These are phyloP conservation scores for Melastoma candidum DNA, from an alignment of 441 rosid species.

Conservation along the genomic window DNA sequence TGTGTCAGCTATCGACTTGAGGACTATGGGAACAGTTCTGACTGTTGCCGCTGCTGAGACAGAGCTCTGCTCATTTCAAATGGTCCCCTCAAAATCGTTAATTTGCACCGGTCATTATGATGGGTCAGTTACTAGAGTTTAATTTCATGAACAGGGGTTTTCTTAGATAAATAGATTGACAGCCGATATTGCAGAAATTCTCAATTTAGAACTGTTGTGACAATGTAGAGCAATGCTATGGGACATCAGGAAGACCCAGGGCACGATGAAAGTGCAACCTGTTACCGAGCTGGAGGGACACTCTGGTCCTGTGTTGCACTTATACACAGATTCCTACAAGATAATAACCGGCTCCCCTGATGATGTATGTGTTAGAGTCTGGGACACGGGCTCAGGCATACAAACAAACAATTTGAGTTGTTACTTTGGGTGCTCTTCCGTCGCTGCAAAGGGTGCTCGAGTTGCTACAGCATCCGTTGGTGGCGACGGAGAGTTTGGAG, in stretches of 20 bases:
- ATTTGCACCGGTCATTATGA: slow-evolving; percentile 46
- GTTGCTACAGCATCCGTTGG: slow-evolving; percentile 26
- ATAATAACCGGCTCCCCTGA: slow-evolving; percentile 41
- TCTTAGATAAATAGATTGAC: neutral
- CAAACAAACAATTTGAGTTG: slow-evolving; percentile 35
- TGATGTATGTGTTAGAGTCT: slow-evolving; percentile 28
- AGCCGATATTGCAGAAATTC: neutral
- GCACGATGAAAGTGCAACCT: slow-evolving; percentile 22
- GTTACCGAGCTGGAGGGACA: slow-evolving; percentile 49
- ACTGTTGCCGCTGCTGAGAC: slow-evolving; percentile 26
- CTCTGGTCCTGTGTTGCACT: slow-evolving; percentile 27
- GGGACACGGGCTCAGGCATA: slow-evolving; percentile 48
- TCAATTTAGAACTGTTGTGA: slow-evolving; percentile 2
- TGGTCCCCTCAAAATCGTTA: slow-evolving; percentile 38
- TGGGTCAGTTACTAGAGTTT: slow-evolving; percentile 29
- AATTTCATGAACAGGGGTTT: neutral
- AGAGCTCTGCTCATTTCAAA: slow-evolving; percentile 31
- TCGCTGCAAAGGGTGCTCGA: slow-evolving; percentile 38
- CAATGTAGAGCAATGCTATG: slow-evolving; percentile 48
- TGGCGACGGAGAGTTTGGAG: slow-evolving; percentile 15
- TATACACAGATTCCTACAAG: slow-evolving; percentile 52
- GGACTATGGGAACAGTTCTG: slow-evolving; percentile 53
- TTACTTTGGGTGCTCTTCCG: slow-evolving; percentile 33
- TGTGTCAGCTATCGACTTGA: slow-evolving; percentile 43
- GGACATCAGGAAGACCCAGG: slow-evolving; percentile 46